Evolutionary conservation across 257 asterid genomes (phyloP).

Genomic region (Primulina eburnea): DNA sequence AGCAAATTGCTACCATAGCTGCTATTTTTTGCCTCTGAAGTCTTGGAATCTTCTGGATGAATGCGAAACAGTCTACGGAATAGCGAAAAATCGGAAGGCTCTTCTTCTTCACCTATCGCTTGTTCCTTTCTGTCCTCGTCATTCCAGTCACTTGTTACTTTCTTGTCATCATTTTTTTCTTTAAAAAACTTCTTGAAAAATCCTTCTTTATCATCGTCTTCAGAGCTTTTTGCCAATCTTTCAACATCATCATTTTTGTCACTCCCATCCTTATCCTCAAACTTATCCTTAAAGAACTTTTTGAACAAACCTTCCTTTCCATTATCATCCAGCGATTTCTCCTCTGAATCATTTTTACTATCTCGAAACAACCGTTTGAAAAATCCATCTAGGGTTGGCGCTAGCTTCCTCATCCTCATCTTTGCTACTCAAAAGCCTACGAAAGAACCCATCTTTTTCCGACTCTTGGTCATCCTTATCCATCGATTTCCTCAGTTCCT

Average conservation of each 20-base stretch:
- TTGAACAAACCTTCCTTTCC: conserved; percentile 76
- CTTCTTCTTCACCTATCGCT: conserved; percentile 66
- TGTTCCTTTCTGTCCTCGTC: conserved; percentile 58
- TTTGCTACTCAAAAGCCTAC: conserved; percentile 55
- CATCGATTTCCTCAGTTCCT: conserved; percentile 48
- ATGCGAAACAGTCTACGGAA: conserved; percentile 76
- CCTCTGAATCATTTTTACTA: conserved; percentile 61
- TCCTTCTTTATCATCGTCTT: conserved; percentile 77
- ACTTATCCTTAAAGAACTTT: conserved; percentile 73
- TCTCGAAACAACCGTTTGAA: conserved; percentile 68
- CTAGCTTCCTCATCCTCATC: conserved; percentile 56
- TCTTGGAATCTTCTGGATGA: conserved; percentile 78
- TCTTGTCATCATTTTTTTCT: conserved; percentile 77
- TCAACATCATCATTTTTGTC: conserved; percentile 55
- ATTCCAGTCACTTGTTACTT: conserved; percentile 38
- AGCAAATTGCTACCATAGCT: conserved; percentile 42
- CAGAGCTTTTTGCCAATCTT: conserved; percentile 49
- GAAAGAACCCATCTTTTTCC: conserved; percentile 77
- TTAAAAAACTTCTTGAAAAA: conserved; percentile 74
- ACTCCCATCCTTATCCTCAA: conserved; percentile 62
- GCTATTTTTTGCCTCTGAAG: conserved; percentile 41
- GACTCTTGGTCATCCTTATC: conserved; percentile 63
- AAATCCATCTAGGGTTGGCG: conserved; percentile 45
- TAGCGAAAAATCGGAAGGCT: conserved; percentile 60
- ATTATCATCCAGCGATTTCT: conserved; percentile 62